A percentile compares a stretch with the other conserved stretches of the same genome.
These are phyloP conservation scores for Fonsecaea multimorphosa DNA, from an alignment of 2,329 filamentous ascomycete genomes.

Conservation along the genomic window DNA sequence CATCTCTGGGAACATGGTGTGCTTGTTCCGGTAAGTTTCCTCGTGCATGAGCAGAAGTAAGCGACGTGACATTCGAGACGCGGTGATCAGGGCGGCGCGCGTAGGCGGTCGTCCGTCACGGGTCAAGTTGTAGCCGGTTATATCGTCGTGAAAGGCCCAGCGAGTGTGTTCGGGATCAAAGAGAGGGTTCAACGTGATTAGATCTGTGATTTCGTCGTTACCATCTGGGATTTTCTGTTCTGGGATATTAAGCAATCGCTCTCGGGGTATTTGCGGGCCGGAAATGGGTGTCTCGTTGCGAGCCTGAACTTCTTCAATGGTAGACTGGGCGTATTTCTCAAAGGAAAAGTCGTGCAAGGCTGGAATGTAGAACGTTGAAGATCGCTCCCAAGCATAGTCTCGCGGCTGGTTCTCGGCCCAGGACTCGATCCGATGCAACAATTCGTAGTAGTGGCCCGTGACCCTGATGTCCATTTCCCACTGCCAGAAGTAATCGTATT, in stretches of 20 bases:
- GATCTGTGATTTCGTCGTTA: constrained; percentile 67
- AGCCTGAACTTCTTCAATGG: constrained; percentile 26
- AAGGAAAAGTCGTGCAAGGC: constrained; percentile 39
- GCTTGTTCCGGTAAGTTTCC: constrained; percentile 70
- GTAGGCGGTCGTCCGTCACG: constrained; percentile 65
- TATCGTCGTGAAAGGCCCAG: constrained; percentile 74
- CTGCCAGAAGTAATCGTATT: constrained; percentile 73
- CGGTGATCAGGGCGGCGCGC: constrained; percentile 73
- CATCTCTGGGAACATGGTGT: constrained; percentile 81
- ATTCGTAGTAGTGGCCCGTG: constrained; percentile 72
- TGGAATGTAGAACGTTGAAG: constrained; percentile 77
- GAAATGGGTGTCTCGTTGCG: constrained; percentile 27
- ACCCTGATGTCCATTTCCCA: constrained; percentile 73
- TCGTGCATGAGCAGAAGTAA: constrained; percentile 75
- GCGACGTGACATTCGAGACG: constrained; percentile 69
- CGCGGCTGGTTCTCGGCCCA: constrained; percentile 74
- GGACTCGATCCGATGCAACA: constrained; percentile 69
- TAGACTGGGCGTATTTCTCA: constrained; percentile 25
- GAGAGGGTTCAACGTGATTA: constrained; percentile 78
- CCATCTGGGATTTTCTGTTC: constrained; percentile 19
- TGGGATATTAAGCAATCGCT: constrained; percentile 33
- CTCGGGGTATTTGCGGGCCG: constrained; percentile 33
- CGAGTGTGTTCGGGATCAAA: constrained; percentile 74
- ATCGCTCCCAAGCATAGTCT: constrained; percentile 77
- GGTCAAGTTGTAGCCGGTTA: constrained; percentile 68